Evolutionary conservation across 805 yeast genomes (phyloP).

Genomic region (Yarrowia keelungensis): DNA sequence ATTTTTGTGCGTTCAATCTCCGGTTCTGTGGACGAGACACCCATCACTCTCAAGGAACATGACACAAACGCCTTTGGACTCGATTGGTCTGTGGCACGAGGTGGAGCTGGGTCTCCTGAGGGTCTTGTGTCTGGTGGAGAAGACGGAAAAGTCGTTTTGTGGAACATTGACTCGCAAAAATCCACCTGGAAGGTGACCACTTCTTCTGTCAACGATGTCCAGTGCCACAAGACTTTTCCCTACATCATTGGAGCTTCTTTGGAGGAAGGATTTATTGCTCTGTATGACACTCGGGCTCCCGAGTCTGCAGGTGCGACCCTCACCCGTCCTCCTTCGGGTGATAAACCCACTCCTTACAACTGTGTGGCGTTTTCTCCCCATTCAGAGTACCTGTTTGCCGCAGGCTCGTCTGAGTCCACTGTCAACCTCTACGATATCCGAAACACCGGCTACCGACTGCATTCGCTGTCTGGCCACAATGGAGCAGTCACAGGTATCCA

Average conservation of each 20-base stretch:
- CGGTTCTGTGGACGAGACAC: conserved; percentile 33
- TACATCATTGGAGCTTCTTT: conserved; percentile 70
- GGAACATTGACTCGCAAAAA: conserved; percentile 60
- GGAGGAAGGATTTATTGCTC: conserved; percentile 67
- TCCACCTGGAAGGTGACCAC: conserved; percentile 4
- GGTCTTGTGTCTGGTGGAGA: conserved; percentile 66
- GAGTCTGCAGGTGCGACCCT: conserved; percentile 50
- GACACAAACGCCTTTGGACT: conserved; percentile 71
- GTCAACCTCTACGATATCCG: conserved; percentile 78
- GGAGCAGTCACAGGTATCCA: conserved; percentile 62
- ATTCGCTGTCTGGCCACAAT: conserved; percentile 72
- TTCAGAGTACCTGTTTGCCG: conserved; percentile 62
- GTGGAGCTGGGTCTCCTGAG: conserved; percentile 46
- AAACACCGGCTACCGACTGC: conserved; percentile 62
- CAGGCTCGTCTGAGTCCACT: conserved; percentile 78
- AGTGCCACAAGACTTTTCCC: conserved; percentile 58
- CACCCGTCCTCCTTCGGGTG: conserved; percentile 55
- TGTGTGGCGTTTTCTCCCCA: conserved; percentile 70
- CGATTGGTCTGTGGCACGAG: conserved; percentile 63
- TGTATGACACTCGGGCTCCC: conserved; percentile 62
- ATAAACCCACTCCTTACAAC: conserved; percentile 58
- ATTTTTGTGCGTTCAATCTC: conserved; percentile 47
- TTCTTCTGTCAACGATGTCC: conserved; percentile 63
- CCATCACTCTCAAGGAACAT: conserved; percentile 52
- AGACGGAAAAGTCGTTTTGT: conserved; percentile 70